A percentile compares a stretch with the other conserved stretches of the same genome.
These are phyloP conservation scores for Venturia carpophila DNA, from an alignment of 2,329 filamentous ascomycete genomes.

Conservation along the genomic window DNA sequence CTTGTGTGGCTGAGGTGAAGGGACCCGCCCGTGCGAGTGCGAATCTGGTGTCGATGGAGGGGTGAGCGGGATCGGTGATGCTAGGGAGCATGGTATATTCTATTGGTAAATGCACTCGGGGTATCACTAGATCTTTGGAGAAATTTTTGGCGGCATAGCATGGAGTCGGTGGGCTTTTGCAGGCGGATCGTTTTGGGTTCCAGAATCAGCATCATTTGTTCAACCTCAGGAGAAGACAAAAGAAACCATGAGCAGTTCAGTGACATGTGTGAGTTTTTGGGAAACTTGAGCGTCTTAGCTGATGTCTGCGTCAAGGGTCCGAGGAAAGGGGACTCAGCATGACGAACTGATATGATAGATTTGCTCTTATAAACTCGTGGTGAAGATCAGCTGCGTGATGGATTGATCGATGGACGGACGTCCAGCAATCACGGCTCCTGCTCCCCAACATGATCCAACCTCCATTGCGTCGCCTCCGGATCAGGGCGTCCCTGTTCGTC, in stretches of 20 bases:
- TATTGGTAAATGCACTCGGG: background rate
- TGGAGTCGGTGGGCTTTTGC: background rate
- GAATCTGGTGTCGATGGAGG: background rate
- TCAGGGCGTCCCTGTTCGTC: conserved; percentile 17
- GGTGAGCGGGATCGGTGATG: background rate
- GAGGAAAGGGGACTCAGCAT: background rate
- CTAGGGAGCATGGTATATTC: too few species aligned
- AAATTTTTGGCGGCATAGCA: background rate
- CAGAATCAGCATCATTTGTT: background rate
- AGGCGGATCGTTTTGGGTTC: background rate
- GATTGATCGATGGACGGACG: too few species aligned
- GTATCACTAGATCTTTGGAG: conserved; percentile 1
- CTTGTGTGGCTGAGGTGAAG: background rate
- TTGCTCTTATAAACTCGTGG: background rate
- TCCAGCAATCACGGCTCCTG: conserved; percentile 17
- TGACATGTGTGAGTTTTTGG: too few species aligned
- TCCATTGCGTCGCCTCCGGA: conserved; percentile 13
- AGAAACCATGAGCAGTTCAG: too few species aligned
- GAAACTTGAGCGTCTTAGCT: too few species aligned
- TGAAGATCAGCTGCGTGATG: background rate
- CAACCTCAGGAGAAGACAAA: too few species aligned
- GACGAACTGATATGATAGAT: too few species aligned
- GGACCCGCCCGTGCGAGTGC: background rate
- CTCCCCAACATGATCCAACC: conserved; percentile 14
- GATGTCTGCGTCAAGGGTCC: too few species aligned